Evolutionary conservation across 225 moss, liverwort and hornwort species (phyloP).

Genomic region (Anthoceros angustus): DNA sequence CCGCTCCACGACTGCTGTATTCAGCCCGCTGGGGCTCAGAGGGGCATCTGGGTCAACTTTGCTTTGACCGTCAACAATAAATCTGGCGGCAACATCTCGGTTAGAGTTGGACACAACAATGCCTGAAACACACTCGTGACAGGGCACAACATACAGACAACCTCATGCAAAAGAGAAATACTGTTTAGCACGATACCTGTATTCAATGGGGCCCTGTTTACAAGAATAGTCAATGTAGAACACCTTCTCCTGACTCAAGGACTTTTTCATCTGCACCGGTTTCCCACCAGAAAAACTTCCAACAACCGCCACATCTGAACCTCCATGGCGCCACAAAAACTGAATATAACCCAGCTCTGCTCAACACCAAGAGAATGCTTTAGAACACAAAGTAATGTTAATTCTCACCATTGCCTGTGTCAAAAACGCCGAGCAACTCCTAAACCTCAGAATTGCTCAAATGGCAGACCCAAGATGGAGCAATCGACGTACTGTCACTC

Average conservation of each 20-base stretch:
- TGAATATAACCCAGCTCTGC: neutral
- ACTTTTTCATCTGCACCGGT: slow-evolving; percentile 1
- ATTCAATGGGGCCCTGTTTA: neutral
- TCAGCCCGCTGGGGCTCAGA: too few species aligned
- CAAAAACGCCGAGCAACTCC: too few species aligned
- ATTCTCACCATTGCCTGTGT: too few species aligned
- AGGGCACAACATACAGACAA: too few species aligned
- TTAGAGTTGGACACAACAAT: too few species aligned
- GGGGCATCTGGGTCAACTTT: too few species aligned
- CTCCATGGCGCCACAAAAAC: neutral
- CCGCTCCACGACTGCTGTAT: too few species aligned
- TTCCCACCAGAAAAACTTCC: neutral
- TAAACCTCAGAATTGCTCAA: too few species aligned
- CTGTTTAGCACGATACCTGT: neutral
- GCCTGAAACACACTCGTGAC: too few species aligned
- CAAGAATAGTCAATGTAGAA: neutral
- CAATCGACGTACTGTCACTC: neutral
- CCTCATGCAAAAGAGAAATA: neutral
- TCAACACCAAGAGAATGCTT: neutral
- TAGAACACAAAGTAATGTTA: too few species aligned
- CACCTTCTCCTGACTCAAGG: neutral
- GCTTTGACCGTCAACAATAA: neutral
- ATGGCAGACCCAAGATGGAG: neutral
- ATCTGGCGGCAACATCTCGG: neutral
- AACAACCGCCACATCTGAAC: neutral